Evolutionary conservation across 2,329 filamentous ascomycete genomes (phyloP), one percentile per base, ranked within the genome.

Genomic region (Fusarium graminum): DNA sequence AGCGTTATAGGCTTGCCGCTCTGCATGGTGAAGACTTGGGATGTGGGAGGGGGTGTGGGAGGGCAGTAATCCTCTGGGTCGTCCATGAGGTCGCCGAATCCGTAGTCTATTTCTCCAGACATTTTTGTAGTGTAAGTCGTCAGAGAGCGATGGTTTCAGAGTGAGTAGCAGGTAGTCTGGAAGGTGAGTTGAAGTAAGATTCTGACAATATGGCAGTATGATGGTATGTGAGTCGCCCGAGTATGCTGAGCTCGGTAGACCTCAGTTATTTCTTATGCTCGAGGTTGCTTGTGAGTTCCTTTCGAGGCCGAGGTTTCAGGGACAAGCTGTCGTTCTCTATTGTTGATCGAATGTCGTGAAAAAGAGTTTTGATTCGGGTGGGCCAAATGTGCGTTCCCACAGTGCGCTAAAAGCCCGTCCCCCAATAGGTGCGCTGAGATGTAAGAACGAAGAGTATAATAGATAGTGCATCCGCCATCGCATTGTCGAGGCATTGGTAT

Each of bases 1-100:
- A 97, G 85, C 49, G 82, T 87, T 67, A 96, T 80, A 28, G 82
- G 81, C 66, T 87, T 76, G 61, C 91, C 92, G 34, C 86, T 87
- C 56, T 86, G 80, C 75, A 94, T 86, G 22, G 83, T 86, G 81
- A 96, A 91, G 41, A 87, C 85, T 65, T 91, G 88, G 63, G 86
- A 88, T 4, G 91, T 94, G 9, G 92, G 88, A 45, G 90, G 86
- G 45, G 92, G 91, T 44, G 93, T 89, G 1, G 92, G 88, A 44
- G 90, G 86, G 75, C 92, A 95, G 81, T 87, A 97, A 74, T 88
- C 92, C 53, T 88, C 86, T 8, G 94, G 94, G 68, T 97, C 94
- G 52, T 90, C 80, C 81, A 97, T 97, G 68, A 97, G 82, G 74
- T 81, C 80, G 59, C 75, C 80, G 17, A 76, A 77, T 38, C 72